These are phyloP conservation scores for Lasiosphaeria ovina DNA, from an alignment of 495 filamentous ascomycete species.

Conservation along the genomic window DNA sequence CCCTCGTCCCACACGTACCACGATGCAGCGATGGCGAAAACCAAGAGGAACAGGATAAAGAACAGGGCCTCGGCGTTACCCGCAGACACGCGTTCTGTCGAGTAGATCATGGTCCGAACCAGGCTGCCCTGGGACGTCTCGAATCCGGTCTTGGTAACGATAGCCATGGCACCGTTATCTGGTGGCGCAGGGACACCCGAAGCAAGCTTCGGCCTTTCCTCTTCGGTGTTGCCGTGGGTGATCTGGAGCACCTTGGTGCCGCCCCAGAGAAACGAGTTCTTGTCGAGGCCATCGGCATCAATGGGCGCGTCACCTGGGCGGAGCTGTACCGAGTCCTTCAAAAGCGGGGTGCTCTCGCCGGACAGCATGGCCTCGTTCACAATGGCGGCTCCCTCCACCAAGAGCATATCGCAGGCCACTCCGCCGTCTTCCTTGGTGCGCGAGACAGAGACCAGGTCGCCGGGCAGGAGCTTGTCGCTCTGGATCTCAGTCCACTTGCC, in stretches of 20 bases:
- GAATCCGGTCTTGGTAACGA: constrained; percentile 96
- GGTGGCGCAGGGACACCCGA: constrained; percentile 73
- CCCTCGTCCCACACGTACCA: constrained; percentile 99
- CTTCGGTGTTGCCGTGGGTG: constrained; percentile 78
- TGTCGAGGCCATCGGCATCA: constrained; percentile 89
- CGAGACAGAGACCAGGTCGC: constrained; percentile 92
- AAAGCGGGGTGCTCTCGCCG: constrained; percentile 91
- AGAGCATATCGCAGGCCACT: constrained; percentile 93
- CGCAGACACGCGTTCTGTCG: constrained; percentile 95
- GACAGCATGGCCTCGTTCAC: constrained; percentile 99
- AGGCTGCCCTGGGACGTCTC: constrained; percentile 97
- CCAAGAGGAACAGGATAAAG: constrained; percentile 94
- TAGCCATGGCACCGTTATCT: constrained; percentile 89
- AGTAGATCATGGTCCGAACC: constrained; percentile 99
- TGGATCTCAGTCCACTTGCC: constrained; percentile 84
- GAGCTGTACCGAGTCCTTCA: constrained; percentile 95
- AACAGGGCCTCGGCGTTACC: constrained; percentile 92
- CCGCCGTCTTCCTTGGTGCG: constrained; percentile 96
- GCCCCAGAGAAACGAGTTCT: constrained; percentile 92
- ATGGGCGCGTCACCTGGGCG: constrained; percentile 79
- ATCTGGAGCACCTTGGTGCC: constrained; percentile 97
- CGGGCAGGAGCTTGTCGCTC: constrained; percentile 91
- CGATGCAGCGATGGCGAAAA: constrained; percentile 96
- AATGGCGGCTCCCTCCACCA: constrained; percentile 93
- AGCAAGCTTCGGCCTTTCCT: constrained; percentile 60